Evolutionary conservation across 345 rosid species (phyloP).

Genomic region (Euphorbia pulcherrima): DNA sequence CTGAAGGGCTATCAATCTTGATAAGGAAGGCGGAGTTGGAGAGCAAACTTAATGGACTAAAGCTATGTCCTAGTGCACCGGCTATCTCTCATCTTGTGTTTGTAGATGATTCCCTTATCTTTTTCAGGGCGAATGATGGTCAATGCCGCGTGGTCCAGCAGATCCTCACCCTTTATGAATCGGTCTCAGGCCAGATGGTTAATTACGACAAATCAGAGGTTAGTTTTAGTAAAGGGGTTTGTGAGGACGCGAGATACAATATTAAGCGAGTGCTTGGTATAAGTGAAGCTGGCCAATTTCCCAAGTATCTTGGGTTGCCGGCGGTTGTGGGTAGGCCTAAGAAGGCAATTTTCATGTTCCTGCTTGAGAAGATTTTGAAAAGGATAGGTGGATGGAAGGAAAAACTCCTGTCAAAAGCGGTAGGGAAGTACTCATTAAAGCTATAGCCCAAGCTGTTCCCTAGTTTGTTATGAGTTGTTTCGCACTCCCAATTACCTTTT

Average conservation of each 20-base stretch:
- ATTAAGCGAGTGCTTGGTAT: too few species aligned
- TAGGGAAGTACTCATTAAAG: too few species aligned
- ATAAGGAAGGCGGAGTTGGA: neutral
- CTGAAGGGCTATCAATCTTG: neutral
- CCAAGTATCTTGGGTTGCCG: neutral
- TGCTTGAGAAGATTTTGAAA: too few species aligned
- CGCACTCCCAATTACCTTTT: neutral
- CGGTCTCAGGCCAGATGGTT: neutral
- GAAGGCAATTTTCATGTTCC: too few species aligned
- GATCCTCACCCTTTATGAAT: neutral
- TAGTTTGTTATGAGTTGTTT: neutral
- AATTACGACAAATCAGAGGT: neutral
- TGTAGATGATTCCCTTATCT: neutral
- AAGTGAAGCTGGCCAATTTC: neutral
- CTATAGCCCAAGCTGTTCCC: neutral
- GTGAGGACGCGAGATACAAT: neutral
- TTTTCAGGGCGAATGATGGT: too few species aligned
- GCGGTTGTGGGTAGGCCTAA: neutral
- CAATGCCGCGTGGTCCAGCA: neutral
- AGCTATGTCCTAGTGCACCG: neutral
- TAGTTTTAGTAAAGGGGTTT: neutral
- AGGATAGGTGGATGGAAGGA: neutral
- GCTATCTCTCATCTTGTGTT: too few species aligned
- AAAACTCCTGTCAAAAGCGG: neutral
- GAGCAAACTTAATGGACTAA: too few species aligned